Conservation (phyloP, 768 basidiomycete genomes). For the Lactifluus hygrophoroides region DNA sequence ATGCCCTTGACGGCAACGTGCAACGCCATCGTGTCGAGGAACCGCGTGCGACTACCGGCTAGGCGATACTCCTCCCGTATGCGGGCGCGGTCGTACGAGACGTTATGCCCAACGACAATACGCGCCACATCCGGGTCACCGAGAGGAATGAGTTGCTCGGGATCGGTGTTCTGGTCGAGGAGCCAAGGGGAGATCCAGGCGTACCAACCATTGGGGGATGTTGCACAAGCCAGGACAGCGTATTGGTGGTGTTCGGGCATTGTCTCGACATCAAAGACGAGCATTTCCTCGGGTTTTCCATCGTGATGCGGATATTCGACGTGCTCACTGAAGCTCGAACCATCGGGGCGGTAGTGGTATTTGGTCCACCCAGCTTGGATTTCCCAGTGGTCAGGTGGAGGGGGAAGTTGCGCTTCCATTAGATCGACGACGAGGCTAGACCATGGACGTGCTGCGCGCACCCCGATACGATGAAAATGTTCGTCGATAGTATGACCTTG, state of each 20-base stretch:
- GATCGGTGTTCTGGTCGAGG: conserved; percentile 48
- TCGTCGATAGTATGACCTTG: conserved; percentile 76
- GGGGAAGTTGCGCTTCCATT: conserved; percentile 45
- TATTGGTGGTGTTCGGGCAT: conserved; percentile 76
- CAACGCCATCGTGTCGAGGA: conserved; percentile 89
- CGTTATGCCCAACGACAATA: conserved; percentile 87
- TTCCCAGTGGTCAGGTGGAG: conserved; percentile 46
- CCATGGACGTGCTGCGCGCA: conserved; percentile 66
- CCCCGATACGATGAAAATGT: conserved; percentile 82
- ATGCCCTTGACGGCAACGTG: conserved; percentile 93
- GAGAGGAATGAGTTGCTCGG: conserved; percentile 64
- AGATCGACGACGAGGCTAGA: conserved; percentile 57
- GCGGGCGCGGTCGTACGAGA: conserved; percentile 86
- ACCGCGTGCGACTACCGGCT: conserved; percentile 59
- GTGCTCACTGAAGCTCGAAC: conserved; percentile 65
- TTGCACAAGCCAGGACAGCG: conserved; percentile 85
- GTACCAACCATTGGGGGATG: conserved; percentile 82
- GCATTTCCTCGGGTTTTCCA: conserved; percentile 57
- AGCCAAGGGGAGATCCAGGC: conserved; percentile 95
- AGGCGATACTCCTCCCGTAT: conserved; percentile 77
- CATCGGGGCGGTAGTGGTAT: conserved; percentile 64
- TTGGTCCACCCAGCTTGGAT: conserved; percentile 83
- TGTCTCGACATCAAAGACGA: conserved; percentile 92
- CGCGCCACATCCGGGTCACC: conserved; percentile 46
- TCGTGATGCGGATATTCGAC: conserved; percentile 60